Percentiles rank a stretch among this genome's conserved stretches.
These are phyloP conservation scores for Schizochytrium sp. DNA, from an alignment of 108 stramenopile species.

Conservation along the genomic window DNA sequence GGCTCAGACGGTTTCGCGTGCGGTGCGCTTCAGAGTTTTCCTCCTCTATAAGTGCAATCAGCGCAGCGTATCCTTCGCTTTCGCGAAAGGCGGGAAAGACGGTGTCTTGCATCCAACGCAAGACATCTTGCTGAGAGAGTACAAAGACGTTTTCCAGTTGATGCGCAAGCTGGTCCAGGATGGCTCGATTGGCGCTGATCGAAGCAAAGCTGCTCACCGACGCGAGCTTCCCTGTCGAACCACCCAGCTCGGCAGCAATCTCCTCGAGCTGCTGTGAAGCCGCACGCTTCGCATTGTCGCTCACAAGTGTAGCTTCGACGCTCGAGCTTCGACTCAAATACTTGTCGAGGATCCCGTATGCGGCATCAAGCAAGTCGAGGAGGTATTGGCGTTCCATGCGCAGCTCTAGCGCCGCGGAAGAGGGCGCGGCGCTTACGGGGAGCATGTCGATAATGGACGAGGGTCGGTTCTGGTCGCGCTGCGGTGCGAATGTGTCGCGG, in stretches of 20 bases:
- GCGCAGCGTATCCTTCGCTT: neutral
- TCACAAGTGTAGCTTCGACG: neutral
- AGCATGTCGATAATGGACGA: conserved; percentile 5
- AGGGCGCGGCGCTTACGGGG: neutral
- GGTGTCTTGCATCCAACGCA: neutral
- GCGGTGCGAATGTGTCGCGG: neutral
- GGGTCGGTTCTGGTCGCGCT: neutral
- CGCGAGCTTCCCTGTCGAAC: neutral
- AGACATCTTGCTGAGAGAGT: neutral
- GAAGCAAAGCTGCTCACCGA: conserved; percentile 12
- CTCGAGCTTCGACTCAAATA: neutral
- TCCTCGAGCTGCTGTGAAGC: neutral
- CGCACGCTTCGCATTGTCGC: neutral
- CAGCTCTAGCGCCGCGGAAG: neutral
- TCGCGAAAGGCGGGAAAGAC: neutral
- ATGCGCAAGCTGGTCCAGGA: neutral
- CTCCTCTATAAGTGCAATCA: neutral
- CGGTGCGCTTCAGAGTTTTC: neutral
- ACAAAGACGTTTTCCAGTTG: neutral
- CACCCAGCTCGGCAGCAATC: neutral
- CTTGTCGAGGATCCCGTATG: neutral
- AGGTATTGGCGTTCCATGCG: neutral
- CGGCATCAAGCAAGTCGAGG: neutral
- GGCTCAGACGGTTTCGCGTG: neutral
- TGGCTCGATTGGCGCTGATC: neutral